Conservation (phyloP, 108 stramenopile genomes). For the Cylindrotheca fusiformis region DNA sequence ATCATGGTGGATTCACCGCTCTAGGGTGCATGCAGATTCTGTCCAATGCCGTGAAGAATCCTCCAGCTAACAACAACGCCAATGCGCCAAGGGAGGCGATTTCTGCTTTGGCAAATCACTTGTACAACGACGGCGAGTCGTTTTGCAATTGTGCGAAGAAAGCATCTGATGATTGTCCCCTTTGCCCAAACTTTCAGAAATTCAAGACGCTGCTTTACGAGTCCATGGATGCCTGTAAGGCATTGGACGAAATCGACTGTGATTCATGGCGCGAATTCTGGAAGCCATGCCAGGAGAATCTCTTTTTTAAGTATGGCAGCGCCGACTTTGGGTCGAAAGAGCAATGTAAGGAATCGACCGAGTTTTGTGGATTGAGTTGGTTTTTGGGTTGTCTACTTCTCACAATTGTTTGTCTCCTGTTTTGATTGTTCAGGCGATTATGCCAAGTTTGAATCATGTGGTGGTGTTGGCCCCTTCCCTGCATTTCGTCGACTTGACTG, state of each 20-base stretch:
- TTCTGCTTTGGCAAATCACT: slow-evolving; percentile 52
- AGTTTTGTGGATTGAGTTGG: too few relatives aligned
- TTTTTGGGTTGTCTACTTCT: background rate
- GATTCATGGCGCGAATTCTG: slow-evolving; percentile 85
- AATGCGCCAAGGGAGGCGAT: slow-evolving; percentile 60
- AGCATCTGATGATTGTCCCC: slow-evolving; percentile 58
- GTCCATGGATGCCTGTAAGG: slow-evolving; percentile 80
- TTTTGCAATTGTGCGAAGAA: slow-evolving; percentile 79
- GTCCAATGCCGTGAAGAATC: slow-evolving; percentile 56
- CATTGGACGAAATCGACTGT: slow-evolving; percentile 89
- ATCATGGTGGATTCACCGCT: slow-evolving; percentile 74
- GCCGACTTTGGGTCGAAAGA: slow-evolving; percentile 55
- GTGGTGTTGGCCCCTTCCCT: slow-evolving; percentile 76
- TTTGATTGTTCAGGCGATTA: too few relatives aligned
- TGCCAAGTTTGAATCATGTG: slow-evolving; percentile 64
- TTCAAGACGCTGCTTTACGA: slow-evolving; percentile 89
- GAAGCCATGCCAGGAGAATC: slow-evolving; percentile 64
- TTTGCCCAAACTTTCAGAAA: slow-evolving; percentile 68
- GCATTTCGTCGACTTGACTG: slow-evolving; percentile 84
- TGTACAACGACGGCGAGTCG: slow-evolving; percentile 64
- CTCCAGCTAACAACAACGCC: slow-evolving; percentile 36
- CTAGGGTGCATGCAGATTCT: slow-evolving; percentile 85
- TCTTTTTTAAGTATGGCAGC: slow-evolving; percentile 49
- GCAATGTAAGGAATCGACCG: too few relatives aligned
- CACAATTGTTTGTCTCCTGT: slow-evolving; percentile 3